These are phyloP conservation scores for Hypoxylon fragiforme DNA, from an alignment of 495 filamentous ascomycete species.

Conservation along the genomic window DNA sequence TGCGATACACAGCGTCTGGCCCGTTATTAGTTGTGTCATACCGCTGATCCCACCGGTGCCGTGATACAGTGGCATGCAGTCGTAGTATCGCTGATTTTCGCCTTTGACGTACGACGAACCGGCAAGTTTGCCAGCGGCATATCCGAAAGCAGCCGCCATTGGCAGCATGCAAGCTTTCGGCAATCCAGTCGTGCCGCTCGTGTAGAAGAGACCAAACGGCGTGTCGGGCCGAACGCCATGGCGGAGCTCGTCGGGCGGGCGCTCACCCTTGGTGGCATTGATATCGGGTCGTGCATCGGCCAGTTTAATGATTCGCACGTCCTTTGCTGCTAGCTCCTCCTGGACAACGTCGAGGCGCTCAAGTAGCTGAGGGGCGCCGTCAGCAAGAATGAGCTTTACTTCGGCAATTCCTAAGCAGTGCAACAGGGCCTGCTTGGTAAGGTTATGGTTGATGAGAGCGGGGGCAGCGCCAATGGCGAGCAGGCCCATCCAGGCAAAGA, in stretches of 20 bases:
- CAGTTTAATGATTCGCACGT: slow-evolving; percentile 58
- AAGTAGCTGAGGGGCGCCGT: slow-evolving; percentile 59
- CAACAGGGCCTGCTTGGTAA: slow-evolving; percentile 64
- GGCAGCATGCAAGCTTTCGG: slow-evolving; percentile 65
- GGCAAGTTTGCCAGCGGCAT: slow-evolving; percentile 33
- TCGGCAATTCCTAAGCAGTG: slow-evolving; percentile 69
- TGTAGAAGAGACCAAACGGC: slow-evolving; percentile 68
- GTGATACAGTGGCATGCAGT: slow-evolving; percentile 83
- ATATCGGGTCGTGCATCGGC: slow-evolving; percentile 54
- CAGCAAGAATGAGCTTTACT: slow-evolving; percentile 65
- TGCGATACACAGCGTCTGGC: slow-evolving; percentile 67
- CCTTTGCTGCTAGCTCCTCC: slow-evolving; percentile 51
- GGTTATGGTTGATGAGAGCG: slow-evolving; percentile 75
- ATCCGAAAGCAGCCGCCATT: slow-evolving; percentile 41
- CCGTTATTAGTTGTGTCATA: slow-evolving; percentile 57
- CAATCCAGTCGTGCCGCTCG: slow-evolving; percentile 69
- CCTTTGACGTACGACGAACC: slow-evolving; percentile 32
- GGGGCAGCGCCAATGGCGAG: slow-evolving; percentile 69
- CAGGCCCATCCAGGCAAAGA: slow-evolving; percentile 64
- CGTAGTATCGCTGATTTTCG: slow-evolving; percentile 64
- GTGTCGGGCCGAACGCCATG: slow-evolving; percentile 49
- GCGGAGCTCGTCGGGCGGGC: slow-evolving; percentile 56
- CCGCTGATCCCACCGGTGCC: slow-evolving; percentile 67
- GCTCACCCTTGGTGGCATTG: slow-evolving; percentile 46
- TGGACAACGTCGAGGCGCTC: slow-evolving; percentile 59